Evolutionary conservation across 768 basidiomycete genomes (phyloP).

Genomic region (Serendipita sp.): DNA sequence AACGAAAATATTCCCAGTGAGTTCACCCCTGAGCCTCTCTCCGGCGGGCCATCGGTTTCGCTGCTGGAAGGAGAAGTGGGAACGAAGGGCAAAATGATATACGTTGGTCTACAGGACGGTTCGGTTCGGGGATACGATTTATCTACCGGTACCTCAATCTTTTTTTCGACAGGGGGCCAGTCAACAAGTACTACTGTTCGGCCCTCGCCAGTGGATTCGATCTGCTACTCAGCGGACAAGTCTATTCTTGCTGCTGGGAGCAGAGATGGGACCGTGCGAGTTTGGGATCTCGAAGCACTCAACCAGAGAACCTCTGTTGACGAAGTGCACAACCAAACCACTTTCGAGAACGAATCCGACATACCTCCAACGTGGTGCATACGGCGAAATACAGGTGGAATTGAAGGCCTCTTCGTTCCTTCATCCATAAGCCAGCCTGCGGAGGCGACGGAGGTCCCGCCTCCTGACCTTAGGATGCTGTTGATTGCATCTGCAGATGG

Average conservation of each 20-base stretch:
- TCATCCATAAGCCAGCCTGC: slow-evolving; percentile 6
- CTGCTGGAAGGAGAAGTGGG: slow-evolving; percentile 25
- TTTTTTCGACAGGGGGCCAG: slow-evolving; percentile 13
- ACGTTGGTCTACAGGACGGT: slow-evolving; percentile 39
- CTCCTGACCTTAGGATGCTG: background rate
- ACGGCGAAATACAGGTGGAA: slow-evolving; percentile 11
- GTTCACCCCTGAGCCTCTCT: slow-evolving; percentile 10
- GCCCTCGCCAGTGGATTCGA: slow-evolving; percentile 26
- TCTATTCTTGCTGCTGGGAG: slow-evolving; percentile 45
- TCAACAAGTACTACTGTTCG: slow-evolving; percentile 12
- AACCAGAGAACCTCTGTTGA: slow-evolving; percentile 24
- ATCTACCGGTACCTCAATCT: slow-evolving; percentile 20
- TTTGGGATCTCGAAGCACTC: slow-evolving; percentile 35
- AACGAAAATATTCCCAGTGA: slow-evolving; percentile 12
- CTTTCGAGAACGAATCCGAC: background rate
- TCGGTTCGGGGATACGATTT: slow-evolving; percentile 41
- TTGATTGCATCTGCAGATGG: slow-evolving; percentile 12
- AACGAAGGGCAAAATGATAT: slow-evolving; percentile 31
- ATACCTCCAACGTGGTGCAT: background rate
- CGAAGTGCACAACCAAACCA: too few relatives aligned
- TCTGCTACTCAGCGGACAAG: slow-evolving; percentile 26
- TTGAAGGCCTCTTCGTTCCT: slow-evolving; percentile 32
- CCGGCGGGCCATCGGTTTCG: background rate
- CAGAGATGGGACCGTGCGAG: slow-evolving; percentile 31
- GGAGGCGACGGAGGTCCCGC: background rate